Evolutionary conservation across 768 basidiomycete genomes (phyloP).

Genomic region (Guyanaporus albipodus): DNA sequence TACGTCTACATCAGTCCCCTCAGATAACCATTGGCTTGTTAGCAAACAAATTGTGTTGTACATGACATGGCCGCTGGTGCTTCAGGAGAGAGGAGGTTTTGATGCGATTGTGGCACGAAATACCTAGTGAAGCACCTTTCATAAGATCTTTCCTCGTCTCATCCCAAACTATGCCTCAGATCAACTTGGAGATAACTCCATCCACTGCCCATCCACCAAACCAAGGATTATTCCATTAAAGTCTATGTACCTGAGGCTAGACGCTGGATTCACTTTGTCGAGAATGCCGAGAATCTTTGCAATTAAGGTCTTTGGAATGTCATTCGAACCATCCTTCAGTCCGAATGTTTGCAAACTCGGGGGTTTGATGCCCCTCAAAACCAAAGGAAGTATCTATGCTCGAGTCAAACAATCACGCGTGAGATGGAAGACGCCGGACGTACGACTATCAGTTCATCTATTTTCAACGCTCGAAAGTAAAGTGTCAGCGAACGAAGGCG

Average conservation of each 20-base stretch:
- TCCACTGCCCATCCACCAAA: constrained; percentile 5
- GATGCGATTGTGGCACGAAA: too few relatives aligned
- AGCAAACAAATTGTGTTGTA: not conserved
- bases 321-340: not conserved
- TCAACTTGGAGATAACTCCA: not conserved
- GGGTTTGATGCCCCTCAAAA: not conserved
- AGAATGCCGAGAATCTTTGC: not conserved
- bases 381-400: not conserved
- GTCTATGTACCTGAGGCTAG: not conserved
- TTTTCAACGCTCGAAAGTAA: not conserved
- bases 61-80: too few relatives aligned
- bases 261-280: not conserved
- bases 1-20: too few relatives aligned
- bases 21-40: too few relatives aligned
- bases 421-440: not conserved
- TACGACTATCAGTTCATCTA: not conserved
- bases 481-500: constrained; percentile 9
- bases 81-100: too few relatives aligned
- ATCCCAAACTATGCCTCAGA: too few relatives aligned
- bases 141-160: too few relatives aligned
- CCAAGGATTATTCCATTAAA: not conserved
- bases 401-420: not conserved
- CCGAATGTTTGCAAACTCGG: not conserved
- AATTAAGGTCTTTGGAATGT: too few relatives aligned
- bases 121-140: too few relatives aligned